Evolutionary conservation across 2,329 filamentous ascomycete genomes (phyloP).

Genomic region (Penicillium sp.): DNA sequence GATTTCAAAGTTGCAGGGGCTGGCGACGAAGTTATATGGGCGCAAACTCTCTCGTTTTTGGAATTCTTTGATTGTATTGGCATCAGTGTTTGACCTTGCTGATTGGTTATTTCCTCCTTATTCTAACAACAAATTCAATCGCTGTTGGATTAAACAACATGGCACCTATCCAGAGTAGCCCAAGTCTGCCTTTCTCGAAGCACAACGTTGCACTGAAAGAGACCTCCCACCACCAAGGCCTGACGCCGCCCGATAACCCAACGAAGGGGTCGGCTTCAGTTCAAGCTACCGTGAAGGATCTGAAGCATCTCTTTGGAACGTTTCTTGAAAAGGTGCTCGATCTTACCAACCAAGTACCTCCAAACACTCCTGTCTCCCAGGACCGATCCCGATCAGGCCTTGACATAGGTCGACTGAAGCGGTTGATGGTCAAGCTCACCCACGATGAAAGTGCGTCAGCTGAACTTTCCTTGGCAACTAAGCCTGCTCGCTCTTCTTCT

Average conservation of each 20-base stretch:
- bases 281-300: constrained; percentile 3
- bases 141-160: background rate
- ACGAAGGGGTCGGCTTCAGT: background rate
- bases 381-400: constrained; percentile 4
- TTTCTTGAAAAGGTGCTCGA: constrained; percentile 6
- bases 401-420: constrained; percentile 11
- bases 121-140: constrained; percentile 1
- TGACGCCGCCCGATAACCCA: constrained; percentile 9
- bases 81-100: background rate
- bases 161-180: background rate
- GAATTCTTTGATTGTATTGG: background rate
- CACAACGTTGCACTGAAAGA: constrained; percentile 2
- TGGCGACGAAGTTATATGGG: constrained; percentile 1
- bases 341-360: constrained; percentile 11
- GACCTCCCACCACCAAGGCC: background rate
- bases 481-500: constrained; percentile 2
- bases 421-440: constrained; percentile 3
- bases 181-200: background rate
- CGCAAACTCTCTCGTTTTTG: background rate
- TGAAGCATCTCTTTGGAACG: constrained; percentile 10
- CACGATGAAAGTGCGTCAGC: background rate
- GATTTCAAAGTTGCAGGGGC: background rate
- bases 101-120: background rate
- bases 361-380: constrained; percentile 14
- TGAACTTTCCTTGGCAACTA: background rate